These are phyloP conservation scores for Neostapfia colusana DNA, from an alignment of 176 grass and related monocot genomes.

Conservation along the genomic window DNA sequence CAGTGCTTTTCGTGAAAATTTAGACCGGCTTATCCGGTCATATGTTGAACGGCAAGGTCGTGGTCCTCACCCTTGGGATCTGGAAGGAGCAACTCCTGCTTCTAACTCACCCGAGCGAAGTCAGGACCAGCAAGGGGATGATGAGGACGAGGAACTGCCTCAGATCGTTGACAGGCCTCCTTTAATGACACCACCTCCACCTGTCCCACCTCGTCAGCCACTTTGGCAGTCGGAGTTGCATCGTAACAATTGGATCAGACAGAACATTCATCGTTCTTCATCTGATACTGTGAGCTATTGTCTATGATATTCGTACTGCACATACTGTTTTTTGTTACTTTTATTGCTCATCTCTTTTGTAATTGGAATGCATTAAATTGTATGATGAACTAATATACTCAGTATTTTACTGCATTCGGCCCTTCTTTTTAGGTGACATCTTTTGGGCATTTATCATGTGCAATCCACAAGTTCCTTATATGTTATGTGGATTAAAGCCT, in stretches of 20 bases:
- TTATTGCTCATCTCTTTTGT: constrained; percentile 9
- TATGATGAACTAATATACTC: background rate
- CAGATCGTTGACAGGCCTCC: constrained; percentile 44
- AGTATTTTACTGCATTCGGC: background rate
- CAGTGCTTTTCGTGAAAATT: constrained; percentile 85
- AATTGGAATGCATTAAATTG: background rate
- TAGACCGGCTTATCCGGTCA: constrained; percentile 81
- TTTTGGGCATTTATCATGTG: background rate
- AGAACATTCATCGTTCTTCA: constrained; percentile 65
- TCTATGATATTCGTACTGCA: constrained; percentile 12
- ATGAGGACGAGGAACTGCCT: constrained; percentile 52
- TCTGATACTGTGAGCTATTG: constrained; percentile 79
- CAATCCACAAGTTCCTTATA: background rate
- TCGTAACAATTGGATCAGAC: constrained; percentile 81
- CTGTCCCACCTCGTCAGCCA: constrained; percentile 69
- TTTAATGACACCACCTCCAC: constrained; percentile 70
- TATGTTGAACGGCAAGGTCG: constrained; percentile 80
- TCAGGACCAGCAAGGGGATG: constrained; percentile 56
- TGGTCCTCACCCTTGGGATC: constrained; percentile 64
- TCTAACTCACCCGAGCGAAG: constrained; percentile 45
- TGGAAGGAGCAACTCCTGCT: constrained; percentile 53
- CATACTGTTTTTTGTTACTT: background rate
- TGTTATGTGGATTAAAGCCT: background rate
- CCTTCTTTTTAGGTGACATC: constrained; percentile 4
- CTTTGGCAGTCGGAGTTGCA: constrained; percentile 77